Evolutionary conservation across 2,329 filamentous ascomycete species (phyloP), one percentile per base, ranked within the genome.

Genomic region (Ophiocordyceps sinensis): DNA sequence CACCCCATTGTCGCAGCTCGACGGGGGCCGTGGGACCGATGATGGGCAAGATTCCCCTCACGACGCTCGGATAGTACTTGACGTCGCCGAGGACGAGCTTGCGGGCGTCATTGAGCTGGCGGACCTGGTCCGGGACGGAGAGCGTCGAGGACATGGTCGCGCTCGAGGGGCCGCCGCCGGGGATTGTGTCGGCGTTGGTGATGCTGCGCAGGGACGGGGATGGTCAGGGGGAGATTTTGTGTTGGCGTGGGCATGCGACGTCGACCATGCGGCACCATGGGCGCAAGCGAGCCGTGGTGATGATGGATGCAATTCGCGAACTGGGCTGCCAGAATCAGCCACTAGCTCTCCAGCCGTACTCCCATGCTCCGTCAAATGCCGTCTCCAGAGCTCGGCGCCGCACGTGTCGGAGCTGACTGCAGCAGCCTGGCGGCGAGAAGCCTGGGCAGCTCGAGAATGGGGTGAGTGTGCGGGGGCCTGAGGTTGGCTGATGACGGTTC

Each of bases 1-100:
- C 82, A 23, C 89, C 91, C 91, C 91, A 98, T 81, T 88, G 72
- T 62, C 87, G 82, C 53, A 96, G 68, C 62, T 94, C 85, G 43
- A 94, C 64, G 45, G 77, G 73, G 47, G 85, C 74, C 49, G 73
- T 71, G 40, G 82, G 76, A 45, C 81, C 79, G 61, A 95, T 84
- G 53, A 96, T 88, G 42, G 88, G 87, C n/a, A 96, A 68, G 47
- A 96, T 86, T 38, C 86, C 87, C 55, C 85, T 84, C 47, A 98
- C 81, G 57, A 98, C 89, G 60, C 85, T 85, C 39, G 82, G 79
- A 61, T 96, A 98, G 65, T 93, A 86, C 56, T 78, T 79, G 47
- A 88, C 74, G 63, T 96, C 88, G 51, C 76, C 77, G 44, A 96
- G 74, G 41, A 93, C 88, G 46, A 96, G 81, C 58, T 85, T 85